Base-by-base conservation (phyloP, 1,139 yeast species). In the Blastobotrys aristatus region DNA sequence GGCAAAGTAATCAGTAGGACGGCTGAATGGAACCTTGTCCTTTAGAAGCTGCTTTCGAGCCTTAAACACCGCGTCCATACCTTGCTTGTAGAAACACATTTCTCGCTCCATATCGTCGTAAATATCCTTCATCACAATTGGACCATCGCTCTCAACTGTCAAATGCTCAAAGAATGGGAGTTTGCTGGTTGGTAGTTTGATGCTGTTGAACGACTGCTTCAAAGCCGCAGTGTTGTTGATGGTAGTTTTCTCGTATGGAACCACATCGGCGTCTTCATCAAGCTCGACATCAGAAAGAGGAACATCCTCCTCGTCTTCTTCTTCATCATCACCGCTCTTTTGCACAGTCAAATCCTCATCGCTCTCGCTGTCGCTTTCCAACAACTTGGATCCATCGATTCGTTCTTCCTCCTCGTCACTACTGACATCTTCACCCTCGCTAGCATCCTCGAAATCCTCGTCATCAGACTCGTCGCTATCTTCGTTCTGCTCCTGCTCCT, bases 1-100 rank as follows among this genome's bases (percentile, higher is more conserved):
- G 10, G 99, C 99, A 70, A 92, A 92, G 67, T 87, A 92, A 66
- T 92, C 99, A 60, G 80, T 72, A 26, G 99, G 99, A 67, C 99
- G 80, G 34, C 95, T 76, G 66, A 92, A 92, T 50, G 97, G 92
- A 21, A 89, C 81, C 62, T 83, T 82, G 57, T 82, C 74, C 64
- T 79, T 79, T 44, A 72, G 61, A 44, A 90, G 74, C 43, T 77
- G 76, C 44, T 75, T 70, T 63, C 92, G 82, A 32, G 88, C 96
- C 59, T 76, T 77, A 50, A 76, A 70, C 31, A 84, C 95, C 5
- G 97, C 96, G 46, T 80, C 84, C 52, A 92, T 76, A 14, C 95
- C 95, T 71, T 94, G 98, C 65, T 87, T 89, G 69, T 90, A 92
- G 61, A 88, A 87, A 7, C 84, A 84, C 47, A 84, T 65, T 65